Conservation (phyloP, 2,329 filamentous ascomycete genomes). For the Fusarium xylarioides region DNA sequence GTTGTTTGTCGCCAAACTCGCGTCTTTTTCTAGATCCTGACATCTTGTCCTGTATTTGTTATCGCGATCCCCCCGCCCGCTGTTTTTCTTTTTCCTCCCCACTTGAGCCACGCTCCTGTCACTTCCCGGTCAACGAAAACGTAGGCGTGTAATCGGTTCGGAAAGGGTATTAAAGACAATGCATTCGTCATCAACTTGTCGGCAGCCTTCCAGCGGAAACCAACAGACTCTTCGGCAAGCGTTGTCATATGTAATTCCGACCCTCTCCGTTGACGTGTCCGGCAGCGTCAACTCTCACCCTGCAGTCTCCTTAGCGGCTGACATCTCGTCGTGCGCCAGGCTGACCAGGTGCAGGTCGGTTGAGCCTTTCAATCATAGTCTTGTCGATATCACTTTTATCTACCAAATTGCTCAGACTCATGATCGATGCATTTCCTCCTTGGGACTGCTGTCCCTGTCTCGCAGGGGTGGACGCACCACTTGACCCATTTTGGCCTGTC, state of each 20-base stretch:
- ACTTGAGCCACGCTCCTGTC: constrained; percentile 27
- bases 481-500: constrained; percentile 48
- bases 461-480: constrained; percentile 48
- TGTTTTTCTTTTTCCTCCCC: constrained; percentile 12
- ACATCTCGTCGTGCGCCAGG: constrained; percentile 29
- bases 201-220: constrained; percentile 29
- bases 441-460: constrained; percentile 42
- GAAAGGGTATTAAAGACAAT: constrained; percentile 33
- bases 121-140: constrained; percentile 31
- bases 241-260: constrained; percentile 24
- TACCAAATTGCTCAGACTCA: constrained; percentile 63
- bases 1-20: constrained; percentile 48
- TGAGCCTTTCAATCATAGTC: constrained; percentile 63
- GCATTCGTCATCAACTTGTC: constrained; percentile 31
- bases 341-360: constrained; percentile 46
- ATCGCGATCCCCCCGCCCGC: constrained; percentile 23
- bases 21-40: constrained; percentile 40
- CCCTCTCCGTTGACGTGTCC: constrained; percentile 40
- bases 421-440: constrained; percentile 53
- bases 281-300: constrained; percentile 38
- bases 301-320: constrained; percentile 30
- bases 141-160: constrained; percentile 20
- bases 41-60: constrained; percentile 37
- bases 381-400: constrained; percentile 64
- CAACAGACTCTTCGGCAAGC: constrained; percentile 25